These are phyloP conservation scores for Cordyceps cateniannulata DNA, from an alignment of 2,329 filamentous ascomycete genomes.

Conservation along the genomic window DNA sequence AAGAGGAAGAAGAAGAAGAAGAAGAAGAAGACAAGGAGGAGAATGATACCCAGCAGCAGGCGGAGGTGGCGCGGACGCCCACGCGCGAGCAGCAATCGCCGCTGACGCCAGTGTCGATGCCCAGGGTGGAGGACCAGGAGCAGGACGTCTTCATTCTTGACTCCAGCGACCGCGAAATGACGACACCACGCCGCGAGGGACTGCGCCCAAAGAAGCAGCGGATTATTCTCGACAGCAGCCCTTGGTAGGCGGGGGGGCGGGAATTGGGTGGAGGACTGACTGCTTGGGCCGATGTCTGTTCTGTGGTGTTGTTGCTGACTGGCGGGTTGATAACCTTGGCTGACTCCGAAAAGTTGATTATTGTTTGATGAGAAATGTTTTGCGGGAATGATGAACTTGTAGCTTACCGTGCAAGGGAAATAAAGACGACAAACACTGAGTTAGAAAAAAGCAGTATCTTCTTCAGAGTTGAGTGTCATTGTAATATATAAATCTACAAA, in stretches of 20 bases:
- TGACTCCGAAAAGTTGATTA: not conserved
- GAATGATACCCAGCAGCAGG: not conserved
- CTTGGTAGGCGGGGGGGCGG: too few species aligned
- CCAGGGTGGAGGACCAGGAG: not conserved
- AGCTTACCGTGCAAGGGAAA: not conserved
- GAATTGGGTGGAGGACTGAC: not conserved
- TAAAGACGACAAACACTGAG: not conserved
- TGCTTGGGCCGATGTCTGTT: too few species aligned
- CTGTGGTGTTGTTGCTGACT: too few species aligned
- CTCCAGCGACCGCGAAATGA: too few species aligned
- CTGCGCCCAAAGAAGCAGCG: not conserved
- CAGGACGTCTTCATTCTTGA: not conserved
- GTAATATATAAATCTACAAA: not conserved
- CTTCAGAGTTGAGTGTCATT: conserved; percentile 2
- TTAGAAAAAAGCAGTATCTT: not conserved
- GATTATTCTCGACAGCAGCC: not conserved
- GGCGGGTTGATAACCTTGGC: too few species aligned
- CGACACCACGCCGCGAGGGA: not conserved
- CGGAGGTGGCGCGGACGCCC: not conserved
- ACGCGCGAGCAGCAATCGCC: not conserved
- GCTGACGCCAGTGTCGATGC: not conserved
- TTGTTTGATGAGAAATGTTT: not conserved
- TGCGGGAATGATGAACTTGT: not conserved
- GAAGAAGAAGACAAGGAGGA: not conserved
- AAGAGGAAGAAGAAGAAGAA: not conserved